Evolutionary conservation across 148 eudicot species (phyloP), one percentile per base, ranked within the genome.

Genomic region (Spergularia marina): DNA sequence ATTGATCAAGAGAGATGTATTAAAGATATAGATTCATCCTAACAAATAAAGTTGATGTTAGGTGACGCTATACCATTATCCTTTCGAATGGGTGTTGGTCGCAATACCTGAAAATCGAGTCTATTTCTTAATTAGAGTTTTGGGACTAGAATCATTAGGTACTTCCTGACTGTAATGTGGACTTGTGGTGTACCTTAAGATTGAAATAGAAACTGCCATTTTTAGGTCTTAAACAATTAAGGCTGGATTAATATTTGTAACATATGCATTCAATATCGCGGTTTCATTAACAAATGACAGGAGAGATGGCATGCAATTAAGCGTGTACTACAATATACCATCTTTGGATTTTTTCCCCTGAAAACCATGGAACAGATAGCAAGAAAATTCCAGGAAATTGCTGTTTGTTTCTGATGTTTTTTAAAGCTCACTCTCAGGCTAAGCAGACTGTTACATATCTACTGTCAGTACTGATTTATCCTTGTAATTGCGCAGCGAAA

Each of bases 321-420:
- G 30, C 21, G 18, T 59, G 9, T 59, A 10, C 12, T 44, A 44
- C 49, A 44, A 44, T 44, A 0, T 41, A 52, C 8, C 30, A 36
- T 7, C 60, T 4, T 11, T 18, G 11, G 23, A 55, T 66, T 53
- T 39, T 36, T 12, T 13, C 53, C 12, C 15, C 44, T 10, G 41
- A 56, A 53, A 71, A 54, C 47, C 49, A 57, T 58, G 65, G 10
- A 56, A 59, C 39, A 58, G 2, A 39, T 17, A 20, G 62, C 36
- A 77, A 4, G 18, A 80, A 80, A 76, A 65, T 80, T 80, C 83
- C 66, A 41, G 79, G 83, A 80, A 80, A 60, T 23, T 76, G 36
- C 83, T 47, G 14, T 66, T 65, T 72, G 69, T 70, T 64, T 69
- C 57, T 41, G 16, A 13, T 12, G 25, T 3, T 47, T n/a, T n/a